A percentile compares a stretch with the other conserved stretches of the same genome.
phyloP scores from a whole-genome alignment of 345 rosid species.

The Durio zibethinus region DNA sequence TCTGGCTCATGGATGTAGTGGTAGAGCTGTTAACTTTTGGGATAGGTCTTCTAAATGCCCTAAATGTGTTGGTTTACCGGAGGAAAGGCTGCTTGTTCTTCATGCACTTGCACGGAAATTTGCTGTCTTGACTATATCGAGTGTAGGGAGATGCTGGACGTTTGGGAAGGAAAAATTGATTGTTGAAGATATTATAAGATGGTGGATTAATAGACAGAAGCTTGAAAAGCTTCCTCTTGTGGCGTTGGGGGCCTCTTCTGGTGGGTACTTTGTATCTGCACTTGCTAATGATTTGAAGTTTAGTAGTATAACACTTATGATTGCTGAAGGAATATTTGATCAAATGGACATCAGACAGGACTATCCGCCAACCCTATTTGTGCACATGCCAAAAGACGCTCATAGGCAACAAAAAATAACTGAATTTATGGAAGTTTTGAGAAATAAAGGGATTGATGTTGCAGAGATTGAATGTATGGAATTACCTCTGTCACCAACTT shows the following conservation, averaged over 20 bases:
- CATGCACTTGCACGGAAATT: slow-evolving; percentile 57
- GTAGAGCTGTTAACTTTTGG: slow-evolving; percentile 83
- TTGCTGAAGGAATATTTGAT: slow-evolving; percentile 77
- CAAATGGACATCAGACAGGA: slow-evolving; percentile 43
- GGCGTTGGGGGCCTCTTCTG: slow-evolving; percentile 93
- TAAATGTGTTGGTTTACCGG: slow-evolving; percentile 75
- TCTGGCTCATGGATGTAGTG: slow-evolving; percentile 84
- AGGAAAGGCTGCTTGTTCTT: slow-evolving; percentile 62
- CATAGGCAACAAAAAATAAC: slow-evolving; percentile 59
- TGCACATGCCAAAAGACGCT: slow-evolving; percentile 88
- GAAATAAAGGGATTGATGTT: slow-evolving; percentile 64
- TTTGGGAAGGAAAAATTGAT: slow-evolving; percentile 49
- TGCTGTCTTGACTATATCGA: slow-evolving; percentile 68
- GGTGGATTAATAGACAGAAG: slow-evolving; percentile 56
- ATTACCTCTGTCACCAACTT: slow-evolving; percentile 45
- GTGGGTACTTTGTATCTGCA: slow-evolving; percentile 82
- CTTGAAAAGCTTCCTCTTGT: slow-evolving; percentile 75
- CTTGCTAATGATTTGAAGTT: slow-evolving; percentile 58
- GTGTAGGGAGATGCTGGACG: slow-evolving; percentile 72
- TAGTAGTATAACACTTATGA: slow-evolving; percentile 74
- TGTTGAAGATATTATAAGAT: slow-evolving; percentile 47
- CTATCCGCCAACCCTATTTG: slow-evolving; percentile 84
- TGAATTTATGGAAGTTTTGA: slow-evolving; percentile 47
- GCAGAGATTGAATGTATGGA: slow-evolving; percentile 73
- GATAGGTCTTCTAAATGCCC: slow-evolving; percentile 65